Base-by-base conservation (phyloP, 371 early-diverging fungal genomes). In the Mucor saturninus region DNA sequence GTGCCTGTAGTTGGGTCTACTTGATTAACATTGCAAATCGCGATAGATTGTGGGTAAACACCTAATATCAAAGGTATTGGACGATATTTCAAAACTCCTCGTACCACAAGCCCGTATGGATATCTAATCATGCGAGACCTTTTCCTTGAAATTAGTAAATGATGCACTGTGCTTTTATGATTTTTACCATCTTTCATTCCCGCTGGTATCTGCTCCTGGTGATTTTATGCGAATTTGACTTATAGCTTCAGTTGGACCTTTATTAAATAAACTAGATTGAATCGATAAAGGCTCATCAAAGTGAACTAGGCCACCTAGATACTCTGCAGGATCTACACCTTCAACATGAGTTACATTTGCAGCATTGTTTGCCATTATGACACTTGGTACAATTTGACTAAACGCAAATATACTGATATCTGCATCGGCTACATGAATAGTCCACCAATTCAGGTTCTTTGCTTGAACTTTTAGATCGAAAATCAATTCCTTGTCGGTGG, bases 361-460 rank as follows among this genome's bases (percentile, higher is more conserved):
- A 3, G 50, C 8, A 40, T 40, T 9, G 39, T 15, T 35, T 35
- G 35, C 35, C 8, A 35, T 35, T 8, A 35, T 35, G 8, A 35
- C n/a, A 37, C 48, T 56, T 26, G 79, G 76, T 8, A 78, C 81
- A 21, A 78, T 61, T 38, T 81, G 73, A 60, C 81, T 81, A 64
- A 84, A 81, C 3, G 88, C 89, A 86, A 89, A 89, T 9, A 89
- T 74, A 31, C 83, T 81, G 15, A 89, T 77, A 56, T 89, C 86
- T 7, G 83, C 80, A 45, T 82, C 77, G 5, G 77, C 75, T 3
- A 89, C 69, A 52, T 75, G 75, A 1, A 88, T 73, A 26, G 84
- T 79, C 82, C 86, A 86, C 62, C 84, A 72, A 53, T 87, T 87
- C 30, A 71, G 69, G 61, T 89, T 89, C 32, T 74, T 73, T 0